These are phyloP conservation scores for Aspergillus costaricaensis DNA, from an alignment of 2,329 filamentous ascomycete genomes.

Conservation along the genomic window DNA sequence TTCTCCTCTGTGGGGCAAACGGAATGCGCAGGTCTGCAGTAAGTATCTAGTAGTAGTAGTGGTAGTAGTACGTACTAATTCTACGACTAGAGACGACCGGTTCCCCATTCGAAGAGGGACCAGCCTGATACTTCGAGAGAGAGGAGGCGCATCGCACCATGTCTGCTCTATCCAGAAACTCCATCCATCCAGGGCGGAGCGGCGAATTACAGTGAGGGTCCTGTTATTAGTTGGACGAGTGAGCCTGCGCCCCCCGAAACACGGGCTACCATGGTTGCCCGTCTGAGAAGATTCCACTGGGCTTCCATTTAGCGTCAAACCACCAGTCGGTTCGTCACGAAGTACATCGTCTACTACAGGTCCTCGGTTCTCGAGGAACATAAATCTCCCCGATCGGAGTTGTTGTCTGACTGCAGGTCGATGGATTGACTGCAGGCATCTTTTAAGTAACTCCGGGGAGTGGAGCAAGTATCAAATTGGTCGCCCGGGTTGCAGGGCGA, in stretches of 20 bases:
- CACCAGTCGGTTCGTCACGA: no score
- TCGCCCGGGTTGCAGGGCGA: no score
- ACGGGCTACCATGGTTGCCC: not conserved
- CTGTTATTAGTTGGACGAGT: not conserved
- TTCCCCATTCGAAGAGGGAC: no score
- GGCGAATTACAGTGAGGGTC: not conserved
- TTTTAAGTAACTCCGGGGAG: no score
- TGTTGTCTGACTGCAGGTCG: not conserved
- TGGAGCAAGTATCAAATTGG: no score
- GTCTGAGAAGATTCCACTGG: not conserved
- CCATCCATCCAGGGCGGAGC: not conserved
- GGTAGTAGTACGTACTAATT: not conserved
- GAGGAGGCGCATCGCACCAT: not conserved
- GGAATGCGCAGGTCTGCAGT: not conserved
- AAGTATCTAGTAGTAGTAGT: not conserved
- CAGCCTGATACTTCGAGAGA: no score
- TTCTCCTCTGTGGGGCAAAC: slow-evolving; percentile 4
- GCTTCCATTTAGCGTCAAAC: not conserved
- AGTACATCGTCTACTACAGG: no score
- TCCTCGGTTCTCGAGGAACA: not conserved
- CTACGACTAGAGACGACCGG: no score
- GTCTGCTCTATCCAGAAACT: not conserved
- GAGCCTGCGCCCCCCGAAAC: not conserved
- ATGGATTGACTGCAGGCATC: no score
- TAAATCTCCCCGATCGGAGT: not conserved